Evolutionary conservation across 768 basidiomycete species (phyloP).

Genomic region (Boletus patriciae): DNA sequence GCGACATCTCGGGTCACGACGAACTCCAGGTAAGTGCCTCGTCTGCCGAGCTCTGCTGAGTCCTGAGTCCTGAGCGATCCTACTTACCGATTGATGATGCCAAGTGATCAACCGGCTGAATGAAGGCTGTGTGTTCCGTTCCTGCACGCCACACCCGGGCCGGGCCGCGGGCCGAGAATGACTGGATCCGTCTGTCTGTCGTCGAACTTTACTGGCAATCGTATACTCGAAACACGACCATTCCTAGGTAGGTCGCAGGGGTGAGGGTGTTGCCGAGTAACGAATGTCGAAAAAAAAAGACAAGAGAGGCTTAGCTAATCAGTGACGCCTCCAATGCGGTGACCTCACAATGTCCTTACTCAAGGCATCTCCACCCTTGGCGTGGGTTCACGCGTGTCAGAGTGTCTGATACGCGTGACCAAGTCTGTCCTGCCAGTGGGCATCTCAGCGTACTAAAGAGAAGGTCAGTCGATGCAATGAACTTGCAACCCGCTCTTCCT

Average conservation of each 20-base stretch:
- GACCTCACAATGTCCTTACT: no score
- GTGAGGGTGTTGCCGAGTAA: background rate
- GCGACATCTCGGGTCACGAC: slow-evolving; percentile 21
- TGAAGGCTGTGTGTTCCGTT: no score
- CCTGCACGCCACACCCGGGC: no score
- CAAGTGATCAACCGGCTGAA: no score
- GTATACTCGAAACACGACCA: background rate
- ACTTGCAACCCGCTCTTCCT: background rate
- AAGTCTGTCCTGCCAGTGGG: background rate
- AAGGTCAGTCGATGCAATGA: background rate
- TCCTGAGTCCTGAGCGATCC: no score
- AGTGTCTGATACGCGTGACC: background rate
- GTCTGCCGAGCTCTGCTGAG: background rate
- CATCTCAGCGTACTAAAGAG: background rate
- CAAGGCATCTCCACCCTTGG: background rate
- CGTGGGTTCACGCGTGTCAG: background rate
- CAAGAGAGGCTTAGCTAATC: no score
- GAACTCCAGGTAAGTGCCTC: no score
- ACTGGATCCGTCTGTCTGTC: no score
- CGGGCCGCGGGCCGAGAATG: background rate
- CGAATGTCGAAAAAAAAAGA: background rate
- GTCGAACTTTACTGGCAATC: background rate
- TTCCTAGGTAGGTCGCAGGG: background rate
- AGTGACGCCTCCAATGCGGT: no score
- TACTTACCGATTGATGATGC: no score